Evolutionary conservation across 257 asterid genomes (phyloP).

Genomic region (Capsicum pubescens): DNA sequence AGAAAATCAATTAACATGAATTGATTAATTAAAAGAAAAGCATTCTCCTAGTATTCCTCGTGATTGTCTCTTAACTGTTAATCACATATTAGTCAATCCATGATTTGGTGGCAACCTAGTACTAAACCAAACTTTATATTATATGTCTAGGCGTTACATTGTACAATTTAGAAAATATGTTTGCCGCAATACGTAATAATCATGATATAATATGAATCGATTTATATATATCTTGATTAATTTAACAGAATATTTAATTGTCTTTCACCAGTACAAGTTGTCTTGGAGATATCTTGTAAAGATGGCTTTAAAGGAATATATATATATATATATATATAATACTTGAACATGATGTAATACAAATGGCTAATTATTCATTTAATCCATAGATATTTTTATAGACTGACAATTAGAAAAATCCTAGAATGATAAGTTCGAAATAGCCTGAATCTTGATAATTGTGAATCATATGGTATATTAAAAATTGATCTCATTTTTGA

Average conservation of each 20-base stretch:
- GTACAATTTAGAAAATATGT: neutral
- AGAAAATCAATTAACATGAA: neutral
- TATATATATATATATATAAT: no score
- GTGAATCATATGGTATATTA: neutral
- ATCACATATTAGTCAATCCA: neutral
- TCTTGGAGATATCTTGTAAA: neutral
- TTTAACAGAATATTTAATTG: no score
- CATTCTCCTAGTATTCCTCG: slow-evolving; percentile 20
- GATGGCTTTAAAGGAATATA: neutral
- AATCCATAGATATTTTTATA: neutral
- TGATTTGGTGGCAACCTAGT: slow-evolving; percentile 12
- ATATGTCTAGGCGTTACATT: neutral
- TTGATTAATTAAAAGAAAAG: slow-evolving; percentile 12
- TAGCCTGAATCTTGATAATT: neutral
- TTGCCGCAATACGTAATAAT: neutral
- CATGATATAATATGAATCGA: fast-evolving
- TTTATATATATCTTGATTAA: neutral
- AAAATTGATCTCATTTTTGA: neutral
- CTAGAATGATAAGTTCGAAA: neutral
- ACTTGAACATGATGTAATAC: neutral
- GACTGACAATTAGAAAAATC: neutral
- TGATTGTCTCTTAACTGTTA: slow-evolving; percentile 23
- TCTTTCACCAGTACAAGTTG: no score
- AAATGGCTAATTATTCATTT: neutral
- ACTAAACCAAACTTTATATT: neutral